Conservation (phyloP, 169 alveolate species). For the Plasmodium coatneyi region DNA sequence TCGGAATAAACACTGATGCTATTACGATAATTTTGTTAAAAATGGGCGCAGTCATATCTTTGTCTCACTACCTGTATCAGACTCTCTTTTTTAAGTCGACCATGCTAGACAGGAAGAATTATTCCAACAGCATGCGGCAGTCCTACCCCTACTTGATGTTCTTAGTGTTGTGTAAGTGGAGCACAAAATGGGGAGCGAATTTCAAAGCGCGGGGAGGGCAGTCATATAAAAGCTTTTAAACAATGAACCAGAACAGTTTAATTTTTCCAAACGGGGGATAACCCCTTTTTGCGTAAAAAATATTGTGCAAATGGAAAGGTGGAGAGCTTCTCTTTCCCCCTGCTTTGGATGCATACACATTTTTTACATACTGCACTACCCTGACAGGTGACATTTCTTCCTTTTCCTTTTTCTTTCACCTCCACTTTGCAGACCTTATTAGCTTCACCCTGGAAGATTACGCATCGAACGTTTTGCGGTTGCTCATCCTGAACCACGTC, state of each 20-base stretch:
- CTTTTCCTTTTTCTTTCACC: neutral
- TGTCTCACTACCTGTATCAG: conserved; percentile 37
- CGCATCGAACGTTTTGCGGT: conserved; percentile 38
- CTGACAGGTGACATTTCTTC: neutral
- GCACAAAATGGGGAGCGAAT: neutral
- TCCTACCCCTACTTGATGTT: conserved; percentile 39
- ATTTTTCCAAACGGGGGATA: neutral
- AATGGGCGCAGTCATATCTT: conserved; percentile 20
- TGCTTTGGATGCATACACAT: neutral
- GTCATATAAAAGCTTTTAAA: neutral
- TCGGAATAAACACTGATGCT: conserved; percentile 42
- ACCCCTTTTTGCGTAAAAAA: neutral
- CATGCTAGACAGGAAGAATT: neutral
- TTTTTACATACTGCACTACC: neutral
- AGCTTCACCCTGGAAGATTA: conserved; percentile 29
- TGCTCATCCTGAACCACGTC: conserved; percentile 27
- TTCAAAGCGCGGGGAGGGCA: neutral
- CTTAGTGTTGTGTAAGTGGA: conserved; percentile 26
- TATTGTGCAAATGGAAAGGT: neutral
- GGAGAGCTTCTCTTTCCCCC: neutral
- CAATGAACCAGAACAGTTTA: neutral
- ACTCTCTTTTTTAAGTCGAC: conserved; percentile 30
- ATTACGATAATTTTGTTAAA: conserved; percentile 22
- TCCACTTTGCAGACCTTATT: conserved; percentile 24
- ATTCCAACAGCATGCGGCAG: neutral